Conservation (phyloP, 345 rosid genomes). For the Turnera subulata region DNA sequence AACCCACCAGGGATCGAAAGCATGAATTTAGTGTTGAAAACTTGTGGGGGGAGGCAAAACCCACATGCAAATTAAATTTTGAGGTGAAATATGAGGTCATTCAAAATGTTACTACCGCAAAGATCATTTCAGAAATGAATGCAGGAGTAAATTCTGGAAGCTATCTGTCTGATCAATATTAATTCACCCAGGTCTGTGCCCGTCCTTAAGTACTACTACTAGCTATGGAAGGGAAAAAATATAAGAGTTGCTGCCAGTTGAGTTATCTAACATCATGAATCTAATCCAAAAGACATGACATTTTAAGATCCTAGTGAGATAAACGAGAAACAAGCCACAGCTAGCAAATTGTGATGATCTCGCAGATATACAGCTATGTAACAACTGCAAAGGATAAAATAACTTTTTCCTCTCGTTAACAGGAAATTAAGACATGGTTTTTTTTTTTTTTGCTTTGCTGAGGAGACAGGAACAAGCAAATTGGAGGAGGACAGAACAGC, state of each 20-base stretch:
- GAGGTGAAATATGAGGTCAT: background rate
- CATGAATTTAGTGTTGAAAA: background rate
- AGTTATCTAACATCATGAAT: background rate
- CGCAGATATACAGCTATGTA: background rate
- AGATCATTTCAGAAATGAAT: conserved; percentile 16
- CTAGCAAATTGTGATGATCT: background rate
- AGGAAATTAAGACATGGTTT: conserved; percentile 11
- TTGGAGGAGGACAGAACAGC: conserved; percentile 29
- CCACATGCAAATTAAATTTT: background rate
- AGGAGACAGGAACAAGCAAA: conserved; percentile 23
- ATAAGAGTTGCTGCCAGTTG: background rate
- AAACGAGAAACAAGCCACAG: background rate
- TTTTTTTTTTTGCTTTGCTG: conserved; percentile 1
- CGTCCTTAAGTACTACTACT: too few species aligned
- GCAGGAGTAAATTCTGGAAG: conserved; percentile 32
- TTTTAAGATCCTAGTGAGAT: background rate
- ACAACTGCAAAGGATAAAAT: background rate
- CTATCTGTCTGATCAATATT: conserved; percentile 34
- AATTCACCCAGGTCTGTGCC: conserved; percentile 8
- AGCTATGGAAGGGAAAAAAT: too few species aligned
- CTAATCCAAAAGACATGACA: too few species aligned
- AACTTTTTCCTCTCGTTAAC: background rate
- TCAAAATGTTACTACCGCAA: conserved; percentile 12
- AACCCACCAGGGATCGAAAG: background rate
- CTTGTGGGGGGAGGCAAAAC: conserved; percentile 1